Percentiles rank a stretch among this genome's conserved stretches.
These are phyloP conservation scores for Populus ilicifolia DNA, from an alignment of 345 rosid species.

Conservation along the genomic window DNA sequence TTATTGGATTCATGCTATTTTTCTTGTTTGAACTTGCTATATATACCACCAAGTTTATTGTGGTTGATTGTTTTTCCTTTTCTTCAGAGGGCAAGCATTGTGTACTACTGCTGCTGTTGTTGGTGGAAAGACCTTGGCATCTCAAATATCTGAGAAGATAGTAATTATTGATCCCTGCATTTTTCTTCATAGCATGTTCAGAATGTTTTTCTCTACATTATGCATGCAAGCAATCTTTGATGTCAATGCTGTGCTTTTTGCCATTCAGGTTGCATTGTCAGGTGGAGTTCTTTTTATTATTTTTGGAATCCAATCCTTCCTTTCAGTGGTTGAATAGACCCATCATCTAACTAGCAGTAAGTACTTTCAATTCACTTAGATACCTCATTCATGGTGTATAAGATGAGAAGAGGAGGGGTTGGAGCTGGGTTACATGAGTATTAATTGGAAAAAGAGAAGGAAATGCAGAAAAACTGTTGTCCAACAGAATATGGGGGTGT, in stretches of 20 bases:
- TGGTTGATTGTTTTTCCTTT: constrained; percentile 9
- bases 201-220: not conserved
- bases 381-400: not conserved
- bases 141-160: constrained; percentile 85
- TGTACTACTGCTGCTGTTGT: constrained; percentile 90
- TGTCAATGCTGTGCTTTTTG: not conserved
- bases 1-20: constrained; percentile 2
- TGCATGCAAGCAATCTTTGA: not conserved
- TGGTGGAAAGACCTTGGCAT: constrained; percentile 96
- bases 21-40: not conserved
- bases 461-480: not conserved
- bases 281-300: constrained; percentile 86
- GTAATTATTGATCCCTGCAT: constrained; percentile 30
- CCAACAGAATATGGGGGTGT: not conserved
- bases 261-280: constrained; percentile 73
- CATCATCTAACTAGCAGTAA: constrained; percentile 22
- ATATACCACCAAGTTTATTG: not conserved
- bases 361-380: constrained; percentile 7
- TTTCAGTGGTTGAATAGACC: constrained; percentile 43
- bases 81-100: constrained; percentile 74
- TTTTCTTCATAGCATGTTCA: not conserved
- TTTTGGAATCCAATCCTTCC: constrained; percentile 90
- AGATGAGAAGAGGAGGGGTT: not conserved
- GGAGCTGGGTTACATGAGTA: not conserved
- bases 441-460: not conserved